Percentiles rank a stretch among this genome's conserved stretches.
Evolutionary conservation across 257 asterid species (phyloP).

Genomic region (Gentiana dahurica): DNA sequence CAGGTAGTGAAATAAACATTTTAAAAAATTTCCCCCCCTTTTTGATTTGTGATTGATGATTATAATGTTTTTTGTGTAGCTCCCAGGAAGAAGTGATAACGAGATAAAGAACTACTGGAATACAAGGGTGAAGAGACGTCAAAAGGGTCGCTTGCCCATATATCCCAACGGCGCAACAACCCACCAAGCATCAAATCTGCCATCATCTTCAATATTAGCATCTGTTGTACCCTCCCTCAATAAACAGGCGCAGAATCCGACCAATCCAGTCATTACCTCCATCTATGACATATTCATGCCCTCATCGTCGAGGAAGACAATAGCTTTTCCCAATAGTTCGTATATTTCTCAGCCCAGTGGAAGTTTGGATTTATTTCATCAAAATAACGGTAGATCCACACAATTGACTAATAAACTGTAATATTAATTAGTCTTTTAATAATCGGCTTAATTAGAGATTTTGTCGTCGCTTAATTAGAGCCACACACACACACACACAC

Average conservation of each 20-base stretch:
- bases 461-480: constrained; percentile 8
- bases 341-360: constrained; percentile 4
- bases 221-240: constrained; percentile 16
- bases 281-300: constrained; percentile 16
- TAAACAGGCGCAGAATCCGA: constrained; percentile 11
- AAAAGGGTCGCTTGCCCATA: constrained; percentile 51
- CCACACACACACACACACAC: no score
- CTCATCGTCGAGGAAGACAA: constrained; percentile 6
- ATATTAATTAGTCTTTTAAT: no score
- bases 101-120: constrained; percentile 76
- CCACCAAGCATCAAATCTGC: constrained; percentile 2
- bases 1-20: no score
- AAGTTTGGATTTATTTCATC: constrained; percentile 18
- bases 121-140: constrained; percentile 58
- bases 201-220: constrained; percentile 14
- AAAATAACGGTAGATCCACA: constrained; percentile 21
- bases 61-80: constrained; percentile 14
- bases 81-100: constrained; percentile 68
- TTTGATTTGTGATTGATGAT: no score
- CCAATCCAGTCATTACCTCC: constrained; percentile 6
- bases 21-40: no score
- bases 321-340: background rate
- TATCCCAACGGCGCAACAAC: constrained; percentile 31
- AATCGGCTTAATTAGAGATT: no score
- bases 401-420: constrained; percentile 17